Evolutionary conservation across 495 filamentous ascomycete species (phyloP).

Genomic region (Penicillium cataractarum): DNA sequence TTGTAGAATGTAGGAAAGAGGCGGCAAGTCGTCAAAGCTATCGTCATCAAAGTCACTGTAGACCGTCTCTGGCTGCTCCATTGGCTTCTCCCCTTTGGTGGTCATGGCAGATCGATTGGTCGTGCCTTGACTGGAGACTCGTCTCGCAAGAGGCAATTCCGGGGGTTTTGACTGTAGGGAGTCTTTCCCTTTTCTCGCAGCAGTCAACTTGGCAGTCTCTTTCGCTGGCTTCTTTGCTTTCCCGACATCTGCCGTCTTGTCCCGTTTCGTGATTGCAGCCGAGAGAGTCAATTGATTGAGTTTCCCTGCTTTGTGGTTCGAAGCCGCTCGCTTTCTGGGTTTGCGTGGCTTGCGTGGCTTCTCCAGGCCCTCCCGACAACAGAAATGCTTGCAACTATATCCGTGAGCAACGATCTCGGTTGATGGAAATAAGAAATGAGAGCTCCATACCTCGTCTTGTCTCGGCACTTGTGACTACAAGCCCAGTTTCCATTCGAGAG

Average conservation of each 20-base stretch:
- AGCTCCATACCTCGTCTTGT: slow-evolving; percentile 60
- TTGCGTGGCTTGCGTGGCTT: slow-evolving; percentile 79
- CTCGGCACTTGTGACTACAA: slow-evolving; percentile 84
- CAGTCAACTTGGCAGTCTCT: not conserved
- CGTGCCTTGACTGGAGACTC: not conserved
- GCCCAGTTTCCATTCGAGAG: slow-evolving; percentile 84
- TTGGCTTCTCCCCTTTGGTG: not conserved
- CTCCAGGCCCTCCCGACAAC: slow-evolving; percentile 85
- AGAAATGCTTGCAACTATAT: slow-evolving; percentile 76
- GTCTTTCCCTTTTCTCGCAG: not conserved
- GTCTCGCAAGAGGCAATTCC: not conserved
- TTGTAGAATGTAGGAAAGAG: slow-evolving; percentile 36
- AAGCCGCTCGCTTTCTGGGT: slow-evolving; percentile 38
- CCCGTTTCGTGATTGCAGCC: slow-evolving; percentile 34
- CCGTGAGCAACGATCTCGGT: slow-evolving; percentile 19
- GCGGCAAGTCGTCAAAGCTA: slow-evolving; percentile 46
- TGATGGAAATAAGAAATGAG: slow-evolving; percentile 37
- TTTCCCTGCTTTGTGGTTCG: slow-evolving; percentile 24
- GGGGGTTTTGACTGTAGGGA: not conserved
- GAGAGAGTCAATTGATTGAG: slow-evolving; percentile 36
- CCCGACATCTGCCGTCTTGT: not conserved
- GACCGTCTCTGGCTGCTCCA: slow-evolving; percentile 9
- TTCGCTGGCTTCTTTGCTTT: not conserved
- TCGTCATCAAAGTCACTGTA: slow-evolving; percentile 43
- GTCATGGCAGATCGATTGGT: not conserved